Evolutionary conservation across 2,329 filamentous ascomycete genomes (phyloP).

Genomic region (Microthyrium microscopicum): DNA sequence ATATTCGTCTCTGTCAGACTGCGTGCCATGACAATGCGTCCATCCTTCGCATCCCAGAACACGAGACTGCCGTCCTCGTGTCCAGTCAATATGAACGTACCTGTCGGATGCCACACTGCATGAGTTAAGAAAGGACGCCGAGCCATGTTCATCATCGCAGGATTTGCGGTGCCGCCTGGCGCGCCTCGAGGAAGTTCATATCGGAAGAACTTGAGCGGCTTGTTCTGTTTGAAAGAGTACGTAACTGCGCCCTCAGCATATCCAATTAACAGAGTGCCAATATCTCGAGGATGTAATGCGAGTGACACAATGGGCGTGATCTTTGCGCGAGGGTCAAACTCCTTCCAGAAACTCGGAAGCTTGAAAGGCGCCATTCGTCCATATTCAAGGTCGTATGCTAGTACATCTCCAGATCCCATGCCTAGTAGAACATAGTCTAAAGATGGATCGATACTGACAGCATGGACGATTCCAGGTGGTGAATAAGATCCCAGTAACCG

Average conservation of each 20-base stretch:
- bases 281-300: conserved; percentile 77
- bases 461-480: conserved; percentile 58
- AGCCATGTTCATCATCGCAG: conserved; percentile 40
- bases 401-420: conserved; percentile 63
- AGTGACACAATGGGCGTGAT: conserved; percentile 55
- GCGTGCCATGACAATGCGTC: conserved; percentile 65
- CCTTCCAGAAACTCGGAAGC: conserved; percentile 74
- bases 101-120: conserved; percentile 87
- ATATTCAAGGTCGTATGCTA: conserved; percentile 86
- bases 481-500: conserved; percentile 51
- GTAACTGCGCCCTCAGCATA: conserved; percentile 76
- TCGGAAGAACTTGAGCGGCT: conserved; percentile 60
- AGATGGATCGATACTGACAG: conserved; percentile 68
- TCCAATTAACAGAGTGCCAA: conserved; percentile 80
- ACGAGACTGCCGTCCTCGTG: conserved; percentile 86
- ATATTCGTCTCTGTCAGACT: conserved; percentile 61
- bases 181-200: conserved; percentile 71
- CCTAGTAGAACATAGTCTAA: conserved; percentile 88
- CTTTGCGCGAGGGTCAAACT: conserved; percentile 50
- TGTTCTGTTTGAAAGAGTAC: conserved; percentile 89
- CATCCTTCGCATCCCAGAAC: conserved; percentile 88
- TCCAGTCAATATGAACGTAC: conserved; percentile 71
- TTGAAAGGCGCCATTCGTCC: conserved; percentile 59
- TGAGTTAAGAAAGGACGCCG: conserved; percentile 64
- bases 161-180: conserved; percentile 58